These are phyloP conservation scores for Yamadazyma buinensis DNA, from an alignment of 1,139 yeast species.

Conservation along the genomic window DNA sequence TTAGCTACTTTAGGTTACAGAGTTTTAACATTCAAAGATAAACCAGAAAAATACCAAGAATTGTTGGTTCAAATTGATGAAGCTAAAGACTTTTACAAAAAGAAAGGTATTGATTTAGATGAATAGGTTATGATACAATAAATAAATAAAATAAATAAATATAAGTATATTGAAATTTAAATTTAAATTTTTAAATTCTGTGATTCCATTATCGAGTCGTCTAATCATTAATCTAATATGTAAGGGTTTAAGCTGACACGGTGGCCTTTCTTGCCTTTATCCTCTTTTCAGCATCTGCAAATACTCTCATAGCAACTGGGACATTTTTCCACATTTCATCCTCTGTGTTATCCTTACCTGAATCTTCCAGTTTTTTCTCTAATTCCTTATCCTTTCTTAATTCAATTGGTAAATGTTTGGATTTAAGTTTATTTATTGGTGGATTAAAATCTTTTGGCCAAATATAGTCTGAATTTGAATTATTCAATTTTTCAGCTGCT, in stretches of 20 bases:
- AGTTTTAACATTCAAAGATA: conserved; percentile 68
- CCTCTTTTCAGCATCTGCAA: conserved; percentile 76
- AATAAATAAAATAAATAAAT: not conserved
- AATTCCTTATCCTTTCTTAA: conserved; percentile 12
- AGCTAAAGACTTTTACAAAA: conserved; percentile 58
- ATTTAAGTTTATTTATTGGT: conserved; percentile 41
- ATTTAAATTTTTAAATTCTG: not conserved
- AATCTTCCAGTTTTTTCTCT: conserved; percentile 10
- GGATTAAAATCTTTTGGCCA: conserved; percentile 88
- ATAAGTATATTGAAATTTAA: not conserved
- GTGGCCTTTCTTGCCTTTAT: conserved; percentile 43
- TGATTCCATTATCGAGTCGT: not conserved
- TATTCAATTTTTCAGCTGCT: conserved; percentile 58
- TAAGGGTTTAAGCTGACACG: not conserved
- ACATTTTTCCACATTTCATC: conserved; percentile 58
- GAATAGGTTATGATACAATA: too few species aligned
- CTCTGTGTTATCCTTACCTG: conserved; percentile 12
- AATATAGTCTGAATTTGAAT: conserved; percentile 36
- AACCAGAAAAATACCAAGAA: conserved; percentile 65
- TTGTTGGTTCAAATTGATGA: conserved; percentile 61
- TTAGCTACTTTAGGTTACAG: conserved; percentile 71
- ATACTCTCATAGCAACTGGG: conserved; percentile 73
- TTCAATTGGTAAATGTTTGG: conserved; percentile 32
- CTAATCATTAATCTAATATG: not conserved
- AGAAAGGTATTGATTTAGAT: conserved; percentile 45